Base-by-base conservation (phyloP, 2,329 filamentous ascomycete genomes). In the Fusarium dimerum region DNA sequence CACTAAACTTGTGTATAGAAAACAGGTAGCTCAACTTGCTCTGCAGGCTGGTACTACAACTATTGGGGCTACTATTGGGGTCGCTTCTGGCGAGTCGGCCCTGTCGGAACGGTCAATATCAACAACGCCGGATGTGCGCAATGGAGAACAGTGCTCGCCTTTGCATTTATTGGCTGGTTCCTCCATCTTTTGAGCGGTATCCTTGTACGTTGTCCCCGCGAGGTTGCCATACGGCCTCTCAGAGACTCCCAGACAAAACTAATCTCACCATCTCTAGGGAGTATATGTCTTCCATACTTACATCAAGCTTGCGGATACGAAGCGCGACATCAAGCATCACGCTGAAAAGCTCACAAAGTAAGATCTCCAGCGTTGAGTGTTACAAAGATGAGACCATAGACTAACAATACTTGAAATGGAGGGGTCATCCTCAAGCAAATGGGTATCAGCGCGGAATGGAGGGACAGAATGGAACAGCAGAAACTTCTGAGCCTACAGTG, bases 21-120 rank as follows among this genome's bases (percentile, higher is more conserved):
- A 53, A 59, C 57, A 5, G 38, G 38, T 3, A 43, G 40, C 11
- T 13, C 48, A 5, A 12, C 45, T 11, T 67, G 65, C 48, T 41
- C 50, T 6, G 32, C 56, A 2, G 2, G 6, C 10, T 68, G 65
- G 65, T 65, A 62, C 39, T 20, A 56, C 20, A 47, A 58, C 11
- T 64, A 66, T 44, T 68, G 65, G 65, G 60, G 61, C 18, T 67
- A 64, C 46, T 65, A 66, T 40, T 68, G 65, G 65, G 59, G 62
- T 5, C 50, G 56, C 2, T 60, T 16, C 34, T 61, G 56, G 55
- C 10, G 15, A 6, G 42, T 43, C 26, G 62, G 62, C 1, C 61
- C 48, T 3, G 20, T 54, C 18, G 54, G 55, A 1, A 36, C 9
- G 2, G 54, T 57, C 7, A 20, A 17, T 18, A 45, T 63, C 26